These are phyloP conservation scores for Ascochyta pisi DNA, from an alignment of 2,329 filamentous ascomycete genomes.

Conservation along the genomic window DNA sequence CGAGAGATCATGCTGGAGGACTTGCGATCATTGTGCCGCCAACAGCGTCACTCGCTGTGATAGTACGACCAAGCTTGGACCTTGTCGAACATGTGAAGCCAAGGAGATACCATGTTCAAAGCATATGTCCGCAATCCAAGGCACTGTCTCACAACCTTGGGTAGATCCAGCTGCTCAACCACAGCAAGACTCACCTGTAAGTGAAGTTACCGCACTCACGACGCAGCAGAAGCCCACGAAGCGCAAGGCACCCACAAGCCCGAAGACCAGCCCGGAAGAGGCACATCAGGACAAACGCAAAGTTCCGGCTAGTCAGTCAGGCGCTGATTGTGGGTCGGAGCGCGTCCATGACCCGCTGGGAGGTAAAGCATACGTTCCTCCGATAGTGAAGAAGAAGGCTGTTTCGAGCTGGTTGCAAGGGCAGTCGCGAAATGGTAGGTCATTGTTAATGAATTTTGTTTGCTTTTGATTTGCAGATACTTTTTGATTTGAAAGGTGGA, in stretches of 20 bases:
- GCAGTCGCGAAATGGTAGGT: slow-evolving; percentile 5
- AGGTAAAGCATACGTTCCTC: not conserved
- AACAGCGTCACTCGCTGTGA: slow-evolving; percentile 10
- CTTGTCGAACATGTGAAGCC: slow-evolving; percentile 16
- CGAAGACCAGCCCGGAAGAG: not conserved
- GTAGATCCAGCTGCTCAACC: not conserved
- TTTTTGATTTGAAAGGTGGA: not conserved
- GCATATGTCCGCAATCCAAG: slow-evolving; percentile 5
- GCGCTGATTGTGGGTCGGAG: not conserved
- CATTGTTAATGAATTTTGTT: not conserved
- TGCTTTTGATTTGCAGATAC: not conserved
- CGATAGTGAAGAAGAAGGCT: not conserved
- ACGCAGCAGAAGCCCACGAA: not conserved
- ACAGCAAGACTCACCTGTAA: not conserved
- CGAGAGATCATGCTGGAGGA: slow-evolving; percentile 18
- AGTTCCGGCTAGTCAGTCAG: not conserved
- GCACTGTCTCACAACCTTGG: not conserved
- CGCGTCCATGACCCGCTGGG: slow-evolving; percentile 1
- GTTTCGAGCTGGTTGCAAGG: slow-evolving; percentile 4
- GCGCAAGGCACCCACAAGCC: not conserved
- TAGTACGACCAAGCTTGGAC: not conserved
- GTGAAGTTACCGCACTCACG: not conserved
- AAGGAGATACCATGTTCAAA: slow-evolving; percentile 15
- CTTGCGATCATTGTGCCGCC: slow-evolving; percentile 25
- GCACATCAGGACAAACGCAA: not conserved